Evolutionary conservation across 306 rosid species (phyloP).

Genomic region (Citrullus colocynthis): DNA sequence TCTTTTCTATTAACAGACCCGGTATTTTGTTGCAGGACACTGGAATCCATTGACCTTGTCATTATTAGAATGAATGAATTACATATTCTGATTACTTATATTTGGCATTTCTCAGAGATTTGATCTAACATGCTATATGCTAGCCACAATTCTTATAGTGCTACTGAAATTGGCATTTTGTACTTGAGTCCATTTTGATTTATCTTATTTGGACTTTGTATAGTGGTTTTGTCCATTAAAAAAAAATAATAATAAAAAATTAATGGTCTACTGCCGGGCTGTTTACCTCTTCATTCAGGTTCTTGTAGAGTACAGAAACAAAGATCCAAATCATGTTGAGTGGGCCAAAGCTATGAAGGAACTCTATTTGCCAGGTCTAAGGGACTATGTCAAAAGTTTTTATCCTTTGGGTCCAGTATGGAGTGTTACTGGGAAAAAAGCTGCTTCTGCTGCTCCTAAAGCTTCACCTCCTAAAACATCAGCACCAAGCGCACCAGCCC

Average conservation of each 20-base stretch:
- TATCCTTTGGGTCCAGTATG: slow-evolving; percentile 89
- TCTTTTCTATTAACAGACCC: neutral
- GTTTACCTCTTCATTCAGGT: slow-evolving; percentile 35
- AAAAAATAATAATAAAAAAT: neutral
- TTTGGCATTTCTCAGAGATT: neutral
- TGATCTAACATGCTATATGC: neutral
- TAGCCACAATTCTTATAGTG: neutral
- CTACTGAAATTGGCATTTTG: neutral
- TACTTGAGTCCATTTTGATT: neutral
- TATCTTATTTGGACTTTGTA: neutral
- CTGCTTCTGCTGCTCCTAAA: slow-evolving; percentile 40
- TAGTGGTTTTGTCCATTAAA: neutral
- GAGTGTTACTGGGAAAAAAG: slow-evolving; percentile 59
- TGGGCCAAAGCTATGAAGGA: slow-evolving; percentile 97
- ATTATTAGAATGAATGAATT: neutral
- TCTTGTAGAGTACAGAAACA: slow-evolving; percentile 76
- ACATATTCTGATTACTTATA: neutral
- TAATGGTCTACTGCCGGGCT: neutral
- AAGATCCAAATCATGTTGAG: slow-evolving; percentile 89
- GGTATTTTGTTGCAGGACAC: neutral
- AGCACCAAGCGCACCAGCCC: slow-evolving; percentile 45
- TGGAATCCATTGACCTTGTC: neutral
- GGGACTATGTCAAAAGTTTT: slow-evolving; percentile 75
- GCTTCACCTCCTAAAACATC: slow-evolving; percentile 52
- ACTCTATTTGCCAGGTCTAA: slow-evolving; percentile 81